These are phyloP conservation scores for Paecilomyces dactylethromorphus DNA, from an alignment of 2,329 filamentous ascomycete species.

Conservation along the genomic window DNA sequence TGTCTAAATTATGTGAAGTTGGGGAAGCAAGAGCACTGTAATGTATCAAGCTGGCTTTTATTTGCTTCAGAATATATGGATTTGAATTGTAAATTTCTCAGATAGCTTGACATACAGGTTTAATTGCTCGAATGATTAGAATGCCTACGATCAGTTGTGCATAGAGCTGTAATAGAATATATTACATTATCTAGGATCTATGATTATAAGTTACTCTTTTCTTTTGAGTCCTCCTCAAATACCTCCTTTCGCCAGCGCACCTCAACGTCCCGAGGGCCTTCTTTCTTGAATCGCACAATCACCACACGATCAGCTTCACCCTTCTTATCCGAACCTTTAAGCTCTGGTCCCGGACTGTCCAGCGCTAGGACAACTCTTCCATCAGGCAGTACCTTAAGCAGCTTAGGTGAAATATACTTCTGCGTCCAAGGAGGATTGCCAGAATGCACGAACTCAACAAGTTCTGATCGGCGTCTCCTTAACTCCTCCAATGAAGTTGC, in stretches of 20 bases:
- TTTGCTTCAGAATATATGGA: too few species aligned
- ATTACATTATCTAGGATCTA: not conserved
- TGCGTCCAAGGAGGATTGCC: constrained; percentile 40
- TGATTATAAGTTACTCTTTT: constrained; percentile 25
- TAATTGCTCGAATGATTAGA: too few species aligned
- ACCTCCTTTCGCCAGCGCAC: constrained; percentile 46
- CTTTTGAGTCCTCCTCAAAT: constrained; percentile 25
- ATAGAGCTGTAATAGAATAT: not conserved
- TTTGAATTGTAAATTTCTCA: too few species aligned
- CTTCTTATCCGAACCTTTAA: constrained; percentile 42
- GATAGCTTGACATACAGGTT: too few species aligned
- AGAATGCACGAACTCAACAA: constrained; percentile 45
- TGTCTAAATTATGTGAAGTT: too few species aligned
- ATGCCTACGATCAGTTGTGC: too few species aligned
- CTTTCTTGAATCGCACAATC: constrained; percentile 50
- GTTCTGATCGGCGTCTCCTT: constrained; percentile 33
- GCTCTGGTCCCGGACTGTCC: constrained; percentile 50
- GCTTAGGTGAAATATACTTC: constrained; percentile 41
- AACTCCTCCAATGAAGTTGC: constrained; percentile 19
- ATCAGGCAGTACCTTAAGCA: constrained; percentile 35
- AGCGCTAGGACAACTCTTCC: constrained; percentile 48
- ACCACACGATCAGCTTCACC: constrained; percentile 52
- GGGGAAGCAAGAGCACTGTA: too few species aligned
- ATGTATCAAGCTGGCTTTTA: too few species aligned
- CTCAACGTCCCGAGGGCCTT: constrained; percentile 51